Evolutionary conservation across 1,284 basidiomycete genomes (phyloP), one percentile per base, ranked within the genome.

Genomic region (Xerocomus amazonicus): DNA sequence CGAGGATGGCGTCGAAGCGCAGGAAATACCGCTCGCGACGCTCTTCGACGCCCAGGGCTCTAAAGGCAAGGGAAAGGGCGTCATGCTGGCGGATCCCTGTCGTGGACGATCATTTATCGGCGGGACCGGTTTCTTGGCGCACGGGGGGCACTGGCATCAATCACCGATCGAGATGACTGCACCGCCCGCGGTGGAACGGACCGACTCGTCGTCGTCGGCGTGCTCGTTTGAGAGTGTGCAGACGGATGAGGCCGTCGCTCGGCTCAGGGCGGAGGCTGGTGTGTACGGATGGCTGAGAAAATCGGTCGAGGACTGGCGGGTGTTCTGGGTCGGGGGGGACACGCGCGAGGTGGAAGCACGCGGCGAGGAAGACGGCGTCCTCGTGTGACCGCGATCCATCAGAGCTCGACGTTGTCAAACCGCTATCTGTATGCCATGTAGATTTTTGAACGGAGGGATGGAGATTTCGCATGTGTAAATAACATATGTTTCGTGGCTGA

Each of bases 321-420:
- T 90, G 13, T 81, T 90, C 60, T 90, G 88, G 88, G 67, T 90
- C 7, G 87, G 87, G 0, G 87, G 86, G 5, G 63, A 64, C 40
- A 68, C 70, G 2, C 65, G 66, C 32, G 67, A 63, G 29, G 59
- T 70, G 35, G 57, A 39, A 14, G 50, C 41, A 26, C 9, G 38
- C 12, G 43, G 49, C 3, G 52, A 59, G 13, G 63, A 65, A 23
- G 61, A 60, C 9, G 65, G 63, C 17, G 28, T 64, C 31, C 65
- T 64, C 43, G 51, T 67, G 28, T 67, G 41, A 59, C 3, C 19
- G 13, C 10, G n/a, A 33, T 10, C 2, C 29, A n/a, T n/a, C n/a
- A n/a, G n/a, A n/a, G n/a, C 6, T 6, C 8, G 29, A 31, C 29
- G 6, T 31, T 31, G 19, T 23, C 19, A 4, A 23, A 23, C 4